Evolutionary conservation across 331 rosid genomes (phyloP), one percentile per base, ranked within the genome.

Genomic region (Phaseolus coccineus): DNA sequence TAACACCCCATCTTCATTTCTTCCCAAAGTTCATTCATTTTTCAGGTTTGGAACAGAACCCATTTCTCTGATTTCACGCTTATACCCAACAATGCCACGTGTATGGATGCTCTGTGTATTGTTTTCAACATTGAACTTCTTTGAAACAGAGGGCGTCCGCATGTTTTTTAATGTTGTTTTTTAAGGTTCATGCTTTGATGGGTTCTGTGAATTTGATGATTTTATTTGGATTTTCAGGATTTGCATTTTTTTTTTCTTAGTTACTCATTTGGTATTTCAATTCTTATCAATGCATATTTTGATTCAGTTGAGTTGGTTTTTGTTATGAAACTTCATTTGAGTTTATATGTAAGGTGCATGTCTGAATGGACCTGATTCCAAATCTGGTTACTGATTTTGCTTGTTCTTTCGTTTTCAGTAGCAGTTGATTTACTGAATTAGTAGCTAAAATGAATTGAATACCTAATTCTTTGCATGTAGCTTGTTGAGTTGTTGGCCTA

Each of bases 21-120:
- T 76, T 33, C 7, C 50, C 58, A 42, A 82, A 82, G 47, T 71
- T 3, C 15, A 40, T 42, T 44, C 75, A 71, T 77, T 82, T 76
- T 82, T 44, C 79, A 77, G 79, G 86, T 82, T 28, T 62, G 44
- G 30, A 70, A 69, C 61, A 62, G 52, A 61, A 48, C 62, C 63
- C 74, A 30, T 30, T 15, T 5, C 74, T 77, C 69, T 61, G 3
- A 67, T 68, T 74, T 56, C 52, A 42, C 14, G 47, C 50, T 69
- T 78, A 8, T 69, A 24, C 16, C 77, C 27, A 3, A 16, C 37
- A 8, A 33, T 33, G 69, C 9, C 63, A 5, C 31, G 62, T 50
- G 8, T 31, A 44, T 70, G 61, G 30, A 70, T 48, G 44, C 40
- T 28, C 27, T 30, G 61, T 8, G 3, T 61, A 13, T 28, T 19